Conservation (phyloP, 495 filamentous ascomycete genomes). For the Penicillium silybi region DNA sequence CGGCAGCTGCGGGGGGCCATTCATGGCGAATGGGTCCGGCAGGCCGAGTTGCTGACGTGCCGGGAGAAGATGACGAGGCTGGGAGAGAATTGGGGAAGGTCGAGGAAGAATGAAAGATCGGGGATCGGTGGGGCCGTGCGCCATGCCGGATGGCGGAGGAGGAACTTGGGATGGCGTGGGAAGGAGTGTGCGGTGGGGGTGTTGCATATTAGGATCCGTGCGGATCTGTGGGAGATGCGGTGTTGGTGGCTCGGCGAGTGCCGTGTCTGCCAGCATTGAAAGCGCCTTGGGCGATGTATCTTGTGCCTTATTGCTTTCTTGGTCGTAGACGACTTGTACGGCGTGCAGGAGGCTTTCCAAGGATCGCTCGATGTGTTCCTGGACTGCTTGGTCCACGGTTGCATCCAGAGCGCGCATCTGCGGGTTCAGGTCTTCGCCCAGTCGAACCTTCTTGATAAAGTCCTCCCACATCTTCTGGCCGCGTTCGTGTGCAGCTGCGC, state of each 20-base stretch:
- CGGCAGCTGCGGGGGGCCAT: conserved; percentile 38
- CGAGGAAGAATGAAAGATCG: conserved; percentile 39
- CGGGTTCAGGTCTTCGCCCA: conserved; percentile 36
- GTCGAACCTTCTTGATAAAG: conserved; percentile 37
- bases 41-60: conserved; percentile 31
- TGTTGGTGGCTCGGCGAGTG: conserved; percentile 23
- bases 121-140: conserved; percentile 35
- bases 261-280: conserved; percentile 33
- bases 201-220: conserved; percentile 14
- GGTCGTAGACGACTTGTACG: conserved; percentile 3
- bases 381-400: conserved; percentile 8
- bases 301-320: background rate
- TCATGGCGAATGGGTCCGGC: conserved; percentile 36
- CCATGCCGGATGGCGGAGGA: conserved; percentile 12
- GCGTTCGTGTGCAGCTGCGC: conserved; percentile 31
- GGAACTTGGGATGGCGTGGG: conserved; percentile 22
- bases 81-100: conserved; percentile 33
- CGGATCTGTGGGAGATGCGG: conserved; percentile 26
- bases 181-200: conserved; percentile 27
- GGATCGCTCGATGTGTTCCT: background rate
- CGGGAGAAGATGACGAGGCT: conserved; percentile 38
- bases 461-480: conserved; percentile 38
- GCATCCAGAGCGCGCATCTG: conserved; percentile 38
- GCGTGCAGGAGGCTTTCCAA: conserved; percentile 16
- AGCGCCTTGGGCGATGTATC: conserved; percentile 21